These are phyloP conservation scores for Gynochthodes officinalis DNA, from an alignment of 257 asterid species.

Conservation along the genomic window DNA sequence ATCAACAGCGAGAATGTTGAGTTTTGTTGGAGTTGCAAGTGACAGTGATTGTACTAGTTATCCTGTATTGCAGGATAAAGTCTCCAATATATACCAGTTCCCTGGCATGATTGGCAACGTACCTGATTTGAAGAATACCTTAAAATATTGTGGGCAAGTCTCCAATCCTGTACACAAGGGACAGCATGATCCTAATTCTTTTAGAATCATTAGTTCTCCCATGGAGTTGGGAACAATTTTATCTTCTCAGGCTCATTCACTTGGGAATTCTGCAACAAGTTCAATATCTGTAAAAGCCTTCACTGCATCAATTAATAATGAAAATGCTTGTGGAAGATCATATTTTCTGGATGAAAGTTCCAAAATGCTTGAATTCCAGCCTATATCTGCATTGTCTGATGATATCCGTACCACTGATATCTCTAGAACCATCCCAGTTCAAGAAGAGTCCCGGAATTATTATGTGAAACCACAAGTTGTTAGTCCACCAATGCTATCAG, in stretches of 20 bases:
- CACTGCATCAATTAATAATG: conserved; percentile 24
- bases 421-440: conserved; percentile 21
- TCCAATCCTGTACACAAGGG: conserved; percentile 25
- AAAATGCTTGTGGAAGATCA: conserved; percentile 11
- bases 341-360: conserved; percentile 29
- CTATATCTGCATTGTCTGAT: conserved; percentile 26
- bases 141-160: conserved; percentile 28
- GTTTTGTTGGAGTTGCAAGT: conserved; percentile 26
- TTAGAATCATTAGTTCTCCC: conserved; percentile 24
- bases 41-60: conserved; percentile 23
- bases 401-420: conserved; percentile 25
- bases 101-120: conserved; percentile 24
- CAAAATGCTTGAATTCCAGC: conserved; percentile 24
- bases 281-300: conserved; percentile 25
- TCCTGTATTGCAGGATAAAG: conserved; percentile 30
- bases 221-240: conserved; percentile 20
- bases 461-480: conserved; percentile 21
- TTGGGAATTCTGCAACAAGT: conserved; percentile 28
- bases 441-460: conserved; percentile 23
- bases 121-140: conserved; percentile 29
- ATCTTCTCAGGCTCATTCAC: conserved; percentile 13
- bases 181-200: conserved; percentile 18
- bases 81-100: conserved; percentile 21
- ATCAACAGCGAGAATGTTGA: conserved; percentile 25
- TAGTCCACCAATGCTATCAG: conserved; percentile 15